Base-by-base conservation (phyloP, 768 basidiomycete genomes). In the Tylopilus vinaceipallidus region DNA sequence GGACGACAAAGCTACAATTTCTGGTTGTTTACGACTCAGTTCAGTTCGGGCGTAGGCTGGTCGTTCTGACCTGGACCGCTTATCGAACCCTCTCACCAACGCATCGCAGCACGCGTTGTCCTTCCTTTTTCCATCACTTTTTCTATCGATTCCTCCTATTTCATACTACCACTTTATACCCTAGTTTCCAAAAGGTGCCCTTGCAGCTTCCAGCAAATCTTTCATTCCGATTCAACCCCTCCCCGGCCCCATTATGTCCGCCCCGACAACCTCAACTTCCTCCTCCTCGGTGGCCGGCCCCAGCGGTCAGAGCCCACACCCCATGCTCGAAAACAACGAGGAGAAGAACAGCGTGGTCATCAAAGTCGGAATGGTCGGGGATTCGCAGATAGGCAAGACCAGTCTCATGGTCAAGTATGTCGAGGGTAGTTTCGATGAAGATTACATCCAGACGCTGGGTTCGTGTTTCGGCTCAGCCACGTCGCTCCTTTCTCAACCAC, bases 351-450 rank as follows among this genome's bases (percentile, higher is more conserved):
- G 91, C 66, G 91, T 97, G 61, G 93, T 95, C 45, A 90, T 97
- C 70, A 98, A 99, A 71, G 95, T 99, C 43, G 95, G 95, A 49
- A 99, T 99, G 95, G 93, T 99, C 40, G 97, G 97, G 42, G 95
- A 99, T 76, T 94, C 93, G 64, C 95, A 98, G 76, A 98, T 98
- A 66, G 95, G 95, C 60, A 98, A 98, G 81, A 98, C 95, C 56
- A 93, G 91, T 72, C 78, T 98, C 68, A 98, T 98, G 95, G 95
- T 98, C 71, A 98, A 98, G 75, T 98, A 98, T 65, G 95, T 98
- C 53, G 95, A 99, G 75, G 95, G 95, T 45, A 92, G 88, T 72
- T 97, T 95, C 71, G 94, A 97, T 72, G 94, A 95, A 76, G 95
- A 98, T 71, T 98, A 98, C 75, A 98, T 99, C 69, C 95, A 98